Conservation (phyloP, 2,329 filamentous ascomycete genomes). For the Berkeleyomyces rouxiae region DNA sequence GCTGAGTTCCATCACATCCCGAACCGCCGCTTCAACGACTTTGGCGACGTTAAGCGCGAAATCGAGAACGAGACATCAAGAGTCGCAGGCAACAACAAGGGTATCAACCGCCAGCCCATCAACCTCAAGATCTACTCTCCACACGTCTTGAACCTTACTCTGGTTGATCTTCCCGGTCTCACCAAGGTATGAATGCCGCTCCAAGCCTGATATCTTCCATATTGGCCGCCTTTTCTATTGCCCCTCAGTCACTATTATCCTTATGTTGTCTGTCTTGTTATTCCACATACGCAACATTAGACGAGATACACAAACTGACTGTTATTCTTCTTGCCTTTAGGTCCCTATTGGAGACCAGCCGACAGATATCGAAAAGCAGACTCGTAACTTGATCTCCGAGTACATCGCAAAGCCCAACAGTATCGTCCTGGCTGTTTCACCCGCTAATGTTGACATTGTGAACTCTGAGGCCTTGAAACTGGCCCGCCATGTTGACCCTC, state of each 20-base stretch:
- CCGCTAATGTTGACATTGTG: conserved; percentile 93
- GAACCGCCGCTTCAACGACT: conserved; percentile 76
- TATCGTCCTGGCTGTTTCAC: conserved; percentile 89
- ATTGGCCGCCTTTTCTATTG: background rate
- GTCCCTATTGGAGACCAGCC: conserved; percentile 97
- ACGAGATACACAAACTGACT: conserved; percentile 9
- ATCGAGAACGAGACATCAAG: conserved; percentile 93
- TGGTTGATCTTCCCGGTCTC: conserved; percentile 88
- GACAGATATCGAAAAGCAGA: conserved; percentile 96
- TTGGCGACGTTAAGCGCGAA: conserved; percentile 82
- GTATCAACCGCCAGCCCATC: conserved; percentile 93
- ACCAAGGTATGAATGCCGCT: conserved; percentile 53
- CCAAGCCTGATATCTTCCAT: background rate
- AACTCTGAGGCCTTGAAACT: conserved; percentile 97
- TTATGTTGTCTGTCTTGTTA: background rate
- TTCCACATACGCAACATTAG: background rate
- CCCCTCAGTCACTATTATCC: background rate
- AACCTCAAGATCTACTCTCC: conserved; percentile 98
- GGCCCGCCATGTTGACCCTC: conserved; percentile 86
- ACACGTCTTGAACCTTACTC: conserved; percentile 84
- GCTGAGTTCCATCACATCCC: conserved; percentile 94
- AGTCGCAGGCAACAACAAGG: conserved; percentile 88
- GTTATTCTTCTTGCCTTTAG: conserved; percentile 23
- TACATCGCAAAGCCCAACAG: conserved; percentile 99
- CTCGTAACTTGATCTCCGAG: conserved; percentile 85